Percentiles rank a stretch among this genome's conserved stretches.
Conservation (phyloP, 202 grass and related monocot species). For the Schoenoplectus triqueter region DNA sequence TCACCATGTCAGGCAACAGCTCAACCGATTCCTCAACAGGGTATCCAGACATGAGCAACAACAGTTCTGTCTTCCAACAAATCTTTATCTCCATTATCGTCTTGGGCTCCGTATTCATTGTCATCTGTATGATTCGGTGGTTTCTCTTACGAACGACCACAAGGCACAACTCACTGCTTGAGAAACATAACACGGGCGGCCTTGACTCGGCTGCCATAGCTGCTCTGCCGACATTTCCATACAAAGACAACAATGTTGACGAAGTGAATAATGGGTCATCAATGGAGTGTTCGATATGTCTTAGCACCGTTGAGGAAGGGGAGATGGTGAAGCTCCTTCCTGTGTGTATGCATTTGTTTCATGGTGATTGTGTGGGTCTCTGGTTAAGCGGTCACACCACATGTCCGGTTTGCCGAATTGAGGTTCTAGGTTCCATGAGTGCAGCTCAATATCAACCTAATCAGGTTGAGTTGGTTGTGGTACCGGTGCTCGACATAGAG, state of each 20-base stretch:
- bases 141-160: conserved; percentile 39
- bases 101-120: conserved; percentile 55
- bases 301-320: conserved; percentile 73
- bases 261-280: not conserved
- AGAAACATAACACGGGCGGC: conserved; percentile 26
- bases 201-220: conserved; percentile 50
- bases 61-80: conserved; percentile 43
- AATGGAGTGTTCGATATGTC: conserved; percentile 74
- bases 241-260: not conserved
- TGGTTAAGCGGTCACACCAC: conserved; percentile 64
- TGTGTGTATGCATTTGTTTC: conserved; percentile 71
- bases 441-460: not conserved
- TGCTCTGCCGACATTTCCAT: conserved; percentile 59
- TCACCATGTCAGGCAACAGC: conserved; percentile 38
- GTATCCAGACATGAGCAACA: conserved; percentile 39
- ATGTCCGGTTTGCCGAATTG: conserved; percentile 78
- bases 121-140: conserved; percentile 52
- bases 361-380: conserved; percentile 62
- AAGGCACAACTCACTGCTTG: not conserved
- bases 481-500: not conserved
- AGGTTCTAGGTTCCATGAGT: conserved; percentile 31
- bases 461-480: not conserved
- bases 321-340: conserved; percentile 75
- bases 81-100: conserved; percentile 62
- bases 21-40: not conserved